A percentile compares a stretch with the other conserved stretches of the same genome.
phyloP scores from a whole-genome alignment of 345 rosid species.

The Salix suchowensis region DNA sequence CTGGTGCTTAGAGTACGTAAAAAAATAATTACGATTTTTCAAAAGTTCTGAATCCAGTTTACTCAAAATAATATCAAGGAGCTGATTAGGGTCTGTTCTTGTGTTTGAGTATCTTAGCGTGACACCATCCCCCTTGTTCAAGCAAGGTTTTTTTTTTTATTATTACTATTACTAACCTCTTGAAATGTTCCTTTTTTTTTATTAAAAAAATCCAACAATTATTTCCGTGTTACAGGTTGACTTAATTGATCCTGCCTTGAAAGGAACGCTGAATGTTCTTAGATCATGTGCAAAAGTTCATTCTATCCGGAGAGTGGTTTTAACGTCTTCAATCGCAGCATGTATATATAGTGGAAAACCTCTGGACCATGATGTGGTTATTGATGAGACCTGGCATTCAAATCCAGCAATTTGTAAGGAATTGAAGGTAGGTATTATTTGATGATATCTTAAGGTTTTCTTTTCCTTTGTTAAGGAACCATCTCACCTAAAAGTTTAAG shows the following conservation, averaged over 20 bases:
- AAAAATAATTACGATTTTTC: too few species aligned
- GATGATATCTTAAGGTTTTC: background rate
- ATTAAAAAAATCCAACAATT: too few species aligned
- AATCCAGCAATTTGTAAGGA: background rate
- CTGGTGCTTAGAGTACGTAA: too few species aligned
- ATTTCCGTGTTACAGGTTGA: background rate
- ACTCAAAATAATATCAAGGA: too few species aligned
- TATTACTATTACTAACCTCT: too few species aligned
- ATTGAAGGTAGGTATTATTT: background rate
- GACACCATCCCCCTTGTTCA: too few species aligned
- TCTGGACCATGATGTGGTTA: background rate
- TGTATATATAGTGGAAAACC: background rate
- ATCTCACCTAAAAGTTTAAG: too few species aligned
- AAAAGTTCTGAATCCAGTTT: too few species aligned
- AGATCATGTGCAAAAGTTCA: slow-evolving; percentile 2
- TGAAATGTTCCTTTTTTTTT: too few species aligned
- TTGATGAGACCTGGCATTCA: background rate
- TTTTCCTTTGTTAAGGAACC: background rate
- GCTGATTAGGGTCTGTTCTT: too few species aligned
- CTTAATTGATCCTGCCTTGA: slow-evolving; percentile 5
- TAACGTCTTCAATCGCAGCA: slow-evolving; percentile 3
- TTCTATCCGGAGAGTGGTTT: slow-evolving; percentile 2
- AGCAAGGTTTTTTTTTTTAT: too few species aligned
- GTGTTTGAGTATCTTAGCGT: too few species aligned
- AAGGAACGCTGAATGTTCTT: slow-evolving; percentile 7